A percentile compares a stretch with the other conserved stretches of the same genome.
These are phyloP conservation scores for Scheffersomyces ergatensis DNA, from an alignment of 805 yeast species.

Conservation along the genomic window DNA sequence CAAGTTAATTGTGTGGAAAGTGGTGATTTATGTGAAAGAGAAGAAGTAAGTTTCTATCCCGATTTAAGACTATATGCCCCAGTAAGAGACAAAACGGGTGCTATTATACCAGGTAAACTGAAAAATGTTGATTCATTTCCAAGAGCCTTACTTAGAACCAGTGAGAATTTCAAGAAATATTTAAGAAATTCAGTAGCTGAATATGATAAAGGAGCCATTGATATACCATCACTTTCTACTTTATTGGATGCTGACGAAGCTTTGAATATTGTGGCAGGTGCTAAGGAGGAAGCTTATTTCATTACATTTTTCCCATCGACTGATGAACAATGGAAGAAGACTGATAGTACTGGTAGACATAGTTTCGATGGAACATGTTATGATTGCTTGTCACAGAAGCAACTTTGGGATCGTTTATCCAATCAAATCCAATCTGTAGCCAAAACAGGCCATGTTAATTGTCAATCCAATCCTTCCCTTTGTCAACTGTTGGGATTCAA, in stretches of 20 bases:
- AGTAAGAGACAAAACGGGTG: slow-evolving; percentile 28
- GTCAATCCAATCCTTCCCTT: slow-evolving; percentile 46
- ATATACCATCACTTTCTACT: slow-evolving; percentile 41
- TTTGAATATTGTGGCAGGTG: slow-evolving; percentile 51
- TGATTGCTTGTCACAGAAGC: slow-evolving; percentile 50
- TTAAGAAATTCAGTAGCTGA: slow-evolving; percentile 53
- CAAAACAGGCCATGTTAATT: slow-evolving; percentile 57
- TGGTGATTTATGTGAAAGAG: slow-evolving; percentile 80
- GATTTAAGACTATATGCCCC: slow-evolving; percentile 68
- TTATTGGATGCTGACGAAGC: slow-evolving; percentile 40
- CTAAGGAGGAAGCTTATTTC: slow-evolving; percentile 46
- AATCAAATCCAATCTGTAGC: slow-evolving; percentile 41
- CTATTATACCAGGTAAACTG: slow-evolving; percentile 22
- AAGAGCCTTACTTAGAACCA: slow-evolving; percentile 39
- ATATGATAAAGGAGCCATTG: slow-evolving; percentile 30
- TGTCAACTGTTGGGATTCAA: slow-evolving; percentile 52
- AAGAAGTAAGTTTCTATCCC: slow-evolving; percentile 68
- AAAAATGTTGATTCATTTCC: slow-evolving; percentile 46
- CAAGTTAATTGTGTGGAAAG: slow-evolving; percentile 84
- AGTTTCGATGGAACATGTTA: slow-evolving; percentile 40
- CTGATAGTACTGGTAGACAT: slow-evolving; percentile 28
- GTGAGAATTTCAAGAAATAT: slow-evolving; percentile 50
- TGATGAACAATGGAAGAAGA: slow-evolving; percentile 34
- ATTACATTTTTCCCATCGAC: slow-evolving; percentile 67
- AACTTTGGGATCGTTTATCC: slow-evolving; percentile 57